phyloP scores from a whole-genome alignment of 176 grass and related monocot genomes.

The Cymbopogon citratus region DNA sequence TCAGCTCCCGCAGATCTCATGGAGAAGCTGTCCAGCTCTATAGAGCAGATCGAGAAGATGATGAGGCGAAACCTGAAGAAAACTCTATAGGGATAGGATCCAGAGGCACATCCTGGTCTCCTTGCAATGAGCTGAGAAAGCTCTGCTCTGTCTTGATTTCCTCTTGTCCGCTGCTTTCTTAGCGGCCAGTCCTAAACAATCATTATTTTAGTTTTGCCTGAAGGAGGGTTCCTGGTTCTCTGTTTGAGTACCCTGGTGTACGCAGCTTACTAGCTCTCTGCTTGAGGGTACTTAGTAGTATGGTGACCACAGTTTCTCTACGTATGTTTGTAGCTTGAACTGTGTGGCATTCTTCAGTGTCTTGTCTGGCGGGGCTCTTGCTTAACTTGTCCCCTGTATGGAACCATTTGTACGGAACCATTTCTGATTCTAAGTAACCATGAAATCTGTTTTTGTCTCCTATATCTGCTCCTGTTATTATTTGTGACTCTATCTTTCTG shows the following conservation, averaged over 20 bases:
- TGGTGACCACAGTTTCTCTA: not conserved
- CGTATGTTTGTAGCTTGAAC: not conserved
- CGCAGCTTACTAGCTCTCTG: conserved; percentile 32
- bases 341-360: no score
- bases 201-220: conserved; percentile 11
- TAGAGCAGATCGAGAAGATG: conserved; percentile 65
- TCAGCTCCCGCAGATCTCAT: conserved; percentile 2
- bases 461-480: no score
- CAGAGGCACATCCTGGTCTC: conserved; percentile 60
- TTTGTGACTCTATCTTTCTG: no score
- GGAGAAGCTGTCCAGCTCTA: conserved; percentile 55
- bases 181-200: conserved; percentile 2
- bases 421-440: no score
- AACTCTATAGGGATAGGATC: conserved; percentile 16
- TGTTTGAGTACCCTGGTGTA: not conserved
- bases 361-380: no score
- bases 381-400: no score
- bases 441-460: no score
- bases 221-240: conserved; percentile 20
- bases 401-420: no score
- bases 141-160: not conserved
- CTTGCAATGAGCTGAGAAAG: conserved; percentile 45
- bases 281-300: conserved; percentile 19
- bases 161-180: conserved; percentile 30
- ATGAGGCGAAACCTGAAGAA: conserved; percentile 49